Conservation (phyloP, 345 rosid species). For the Trapa incisa region DNA sequence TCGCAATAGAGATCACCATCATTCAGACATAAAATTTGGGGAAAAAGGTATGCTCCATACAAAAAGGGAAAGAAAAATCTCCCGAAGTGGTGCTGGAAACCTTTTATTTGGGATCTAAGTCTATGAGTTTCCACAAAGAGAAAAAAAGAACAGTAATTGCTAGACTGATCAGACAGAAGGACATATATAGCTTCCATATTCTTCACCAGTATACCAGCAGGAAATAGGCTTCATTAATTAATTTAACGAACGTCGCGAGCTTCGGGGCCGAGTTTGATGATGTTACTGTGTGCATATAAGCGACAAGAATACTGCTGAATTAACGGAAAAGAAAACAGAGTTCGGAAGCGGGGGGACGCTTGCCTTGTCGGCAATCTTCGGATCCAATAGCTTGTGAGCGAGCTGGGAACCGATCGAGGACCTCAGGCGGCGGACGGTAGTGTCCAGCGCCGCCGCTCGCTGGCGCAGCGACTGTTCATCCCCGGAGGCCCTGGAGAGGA, state of each 20-base stretch:
- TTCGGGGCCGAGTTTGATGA: not conserved
- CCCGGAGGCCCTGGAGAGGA: slow-evolving; percentile 31
- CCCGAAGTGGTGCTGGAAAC: not conserved
- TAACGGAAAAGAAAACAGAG: not conserved
- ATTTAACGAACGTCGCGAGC: not conserved
- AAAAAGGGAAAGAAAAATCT: not conserved
- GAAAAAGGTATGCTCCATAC: not conserved
- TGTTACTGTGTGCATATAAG: not conserved
- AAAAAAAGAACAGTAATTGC: not conserved
- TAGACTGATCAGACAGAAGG: not conserved
- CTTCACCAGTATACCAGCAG: not conserved
- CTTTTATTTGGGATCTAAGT: not conserved
- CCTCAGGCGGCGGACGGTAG: slow-evolving; percentile 53
- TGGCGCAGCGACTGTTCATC: slow-evolving; percentile 64
- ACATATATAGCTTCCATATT: not conserved
- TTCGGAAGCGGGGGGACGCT: not conserved
- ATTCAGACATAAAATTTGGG: not conserved
- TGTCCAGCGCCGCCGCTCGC: slow-evolving; percentile 57
- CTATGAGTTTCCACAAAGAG: not conserved
- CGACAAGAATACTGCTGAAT: not conserved
- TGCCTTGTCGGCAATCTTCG: slow-evolving; percentile 53
- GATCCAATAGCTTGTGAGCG: slow-evolving; percentile 19
- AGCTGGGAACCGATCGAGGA: slow-evolving; percentile 18
- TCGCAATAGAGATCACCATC: not conserved
- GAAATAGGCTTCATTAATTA: not conserved